Evolutionary conservation across 768 basidiomycete species (phyloP).

Genomic region (Collybiopsis confluens): DNA sequence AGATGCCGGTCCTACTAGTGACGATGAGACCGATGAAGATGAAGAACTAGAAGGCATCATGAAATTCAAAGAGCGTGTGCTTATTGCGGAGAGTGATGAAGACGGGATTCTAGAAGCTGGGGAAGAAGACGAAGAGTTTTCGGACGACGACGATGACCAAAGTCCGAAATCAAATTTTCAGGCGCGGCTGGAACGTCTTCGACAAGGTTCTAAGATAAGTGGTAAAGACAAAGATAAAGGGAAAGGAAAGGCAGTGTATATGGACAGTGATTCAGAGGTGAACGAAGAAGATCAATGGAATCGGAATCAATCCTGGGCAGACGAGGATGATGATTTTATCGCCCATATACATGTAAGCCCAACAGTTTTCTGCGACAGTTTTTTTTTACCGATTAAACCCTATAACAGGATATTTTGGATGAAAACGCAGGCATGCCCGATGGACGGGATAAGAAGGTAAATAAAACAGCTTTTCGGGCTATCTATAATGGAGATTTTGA

Average conservation of each 20-base stretch:
- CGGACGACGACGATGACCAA: constrained; percentile 29
- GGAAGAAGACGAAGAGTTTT: constrained; percentile 33
- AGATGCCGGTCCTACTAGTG: constrained; percentile 9
- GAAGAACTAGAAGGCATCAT: constrained; percentile 30
- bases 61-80: constrained; percentile 40
- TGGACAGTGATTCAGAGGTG: constrained; percentile 16
- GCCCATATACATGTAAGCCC: constrained; percentile 47
- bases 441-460: constrained; percentile 40
- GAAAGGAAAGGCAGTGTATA: not conserved
- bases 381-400: too few species aligned
- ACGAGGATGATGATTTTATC: constrained; percentile 56
- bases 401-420: constrained; percentile 61
- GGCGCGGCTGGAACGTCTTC: constrained; percentile 35
- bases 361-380: too few species aligned
- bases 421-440: constrained; percentile 48
- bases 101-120: too few species aligned
- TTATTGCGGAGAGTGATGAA: too few species aligned
- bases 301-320: constrained; percentile 32
- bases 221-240: constrained; percentile 5
- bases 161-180: constrained; percentile 43
- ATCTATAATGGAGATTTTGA: constrained; percentile 54
- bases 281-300: constrained; percentile 15
- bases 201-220: constrained; percentile 11
- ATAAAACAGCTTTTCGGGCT: constrained; percentile 56
- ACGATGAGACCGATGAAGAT: constrained; percentile 14